These are phyloP conservation scores for Yamadazyma dushanensis DNA, from an alignment of 1,139 yeast species.

Conservation along the genomic window DNA sequence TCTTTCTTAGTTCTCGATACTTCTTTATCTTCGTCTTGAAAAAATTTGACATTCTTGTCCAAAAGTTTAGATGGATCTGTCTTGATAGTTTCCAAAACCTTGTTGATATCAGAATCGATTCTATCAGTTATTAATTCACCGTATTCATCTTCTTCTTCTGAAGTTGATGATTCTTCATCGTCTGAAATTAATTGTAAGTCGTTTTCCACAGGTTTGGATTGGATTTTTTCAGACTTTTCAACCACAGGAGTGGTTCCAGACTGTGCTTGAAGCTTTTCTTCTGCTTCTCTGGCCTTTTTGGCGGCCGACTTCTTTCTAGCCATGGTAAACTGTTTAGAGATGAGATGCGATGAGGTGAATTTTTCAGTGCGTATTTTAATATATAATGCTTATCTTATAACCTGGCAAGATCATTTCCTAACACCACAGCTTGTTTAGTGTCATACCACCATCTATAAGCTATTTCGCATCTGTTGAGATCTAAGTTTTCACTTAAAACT, in stretches of 20 bases:
- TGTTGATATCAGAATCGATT: conserved; percentile 75
- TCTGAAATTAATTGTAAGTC: conserved; percentile 21
- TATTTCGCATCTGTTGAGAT: conserved; percentile 58
- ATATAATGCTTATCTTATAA: too few relatives aligned
- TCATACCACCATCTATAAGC: conserved; percentile 71
- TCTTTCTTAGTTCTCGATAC: conserved; percentile 37
- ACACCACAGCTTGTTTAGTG: conserved; percentile 2
- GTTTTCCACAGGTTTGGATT: too few relatives aligned
- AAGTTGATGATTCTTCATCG: conserved; percentile 33
- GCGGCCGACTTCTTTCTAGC: conserved; percentile 91
- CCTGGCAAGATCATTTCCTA: background rate
- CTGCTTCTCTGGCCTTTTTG: conserved; percentile 66
- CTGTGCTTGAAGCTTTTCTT: conserved; percentile 15
- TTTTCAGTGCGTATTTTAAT: conserved; percentile 3
- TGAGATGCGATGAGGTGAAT: conserved; percentile 18
- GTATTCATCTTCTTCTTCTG: conserved; percentile 88
- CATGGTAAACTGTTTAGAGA: conserved; percentile 41
- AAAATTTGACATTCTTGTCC: conserved; percentile 69
- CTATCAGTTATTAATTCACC: conserved; percentile 88
- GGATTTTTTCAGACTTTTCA: too few relatives aligned
- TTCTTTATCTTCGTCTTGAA: conserved; percentile 61
- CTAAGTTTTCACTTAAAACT: conserved; percentile 48
- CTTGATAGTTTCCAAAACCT: conserved; percentile 70
- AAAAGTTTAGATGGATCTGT: conserved; percentile 63
- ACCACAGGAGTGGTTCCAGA: background rate